Conservation (phyloP, 1,284 basidiomycete genomes). For the Cryptococcus hybrid region DNA sequence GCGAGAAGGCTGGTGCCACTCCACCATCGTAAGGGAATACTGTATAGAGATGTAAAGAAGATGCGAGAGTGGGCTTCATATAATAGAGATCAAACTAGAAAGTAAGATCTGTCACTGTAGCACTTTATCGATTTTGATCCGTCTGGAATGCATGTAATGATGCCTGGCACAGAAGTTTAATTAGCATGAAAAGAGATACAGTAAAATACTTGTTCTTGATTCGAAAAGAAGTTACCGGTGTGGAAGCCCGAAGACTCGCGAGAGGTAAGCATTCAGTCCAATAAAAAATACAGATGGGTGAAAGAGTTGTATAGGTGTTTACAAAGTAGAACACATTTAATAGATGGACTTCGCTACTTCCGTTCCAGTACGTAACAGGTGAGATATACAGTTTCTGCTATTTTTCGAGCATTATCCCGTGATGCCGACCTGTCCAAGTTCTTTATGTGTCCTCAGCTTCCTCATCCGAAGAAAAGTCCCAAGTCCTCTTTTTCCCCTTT, state of each 20-base stretch:
- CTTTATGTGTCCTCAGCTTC: neutral
- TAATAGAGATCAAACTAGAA: neutral
- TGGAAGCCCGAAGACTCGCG: too few relatives aligned
- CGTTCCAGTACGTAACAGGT: too few relatives aligned
- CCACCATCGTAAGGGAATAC: neutral
- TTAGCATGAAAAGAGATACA: too few relatives aligned
- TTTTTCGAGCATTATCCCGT: too few relatives aligned
- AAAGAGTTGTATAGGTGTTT: too few relatives aligned
- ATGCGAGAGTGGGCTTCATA: neutral
- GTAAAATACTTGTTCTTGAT: too few relatives aligned
- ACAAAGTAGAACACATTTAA: neutral
- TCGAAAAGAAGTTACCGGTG: too few relatives aligned
- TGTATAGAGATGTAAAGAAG: neutral
- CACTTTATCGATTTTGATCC: neutral
- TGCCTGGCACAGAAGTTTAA: too few relatives aligned
- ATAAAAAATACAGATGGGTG: too few relatives aligned
- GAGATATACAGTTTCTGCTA: too few relatives aligned
- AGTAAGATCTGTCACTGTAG: neutral
- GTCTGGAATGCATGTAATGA: neutral
- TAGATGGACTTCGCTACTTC: neutral
- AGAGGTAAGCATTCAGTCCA: too few relatives aligned
- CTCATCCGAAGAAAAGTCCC: conserved; percentile 4
- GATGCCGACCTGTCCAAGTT: too few relatives aligned
- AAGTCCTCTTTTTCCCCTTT: conserved; percentile 1
- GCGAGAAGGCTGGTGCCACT: neutral